Evolutionary conservation across 129 eudicot genomes (phyloP).

Genomic region (Pseudognaphalium luteoalbum): DNA sequence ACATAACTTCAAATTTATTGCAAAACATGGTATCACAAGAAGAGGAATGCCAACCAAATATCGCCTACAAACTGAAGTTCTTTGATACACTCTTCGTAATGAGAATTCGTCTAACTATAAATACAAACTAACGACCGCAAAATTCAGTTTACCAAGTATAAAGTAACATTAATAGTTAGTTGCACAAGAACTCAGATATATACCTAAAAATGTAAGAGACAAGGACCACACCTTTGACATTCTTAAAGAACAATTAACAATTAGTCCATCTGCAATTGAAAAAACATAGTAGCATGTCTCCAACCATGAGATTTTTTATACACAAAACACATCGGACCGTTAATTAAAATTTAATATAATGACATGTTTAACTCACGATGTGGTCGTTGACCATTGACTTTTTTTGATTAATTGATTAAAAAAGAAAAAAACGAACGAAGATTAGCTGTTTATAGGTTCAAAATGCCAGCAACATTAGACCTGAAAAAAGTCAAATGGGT

Average conservation of each 20-base stretch:
- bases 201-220: background rate
- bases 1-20: background rate
- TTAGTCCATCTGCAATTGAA: background rate
- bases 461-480: conserved; percentile 36
- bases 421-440: conserved; percentile 18
- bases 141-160: background rate
- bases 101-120: too few species aligned
- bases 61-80: too few species aligned
- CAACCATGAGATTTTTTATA: background rate
- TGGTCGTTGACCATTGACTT: conserved; percentile 26
- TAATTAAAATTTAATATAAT: too few species aligned
- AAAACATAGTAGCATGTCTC: background rate
- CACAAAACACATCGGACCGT: background rate
- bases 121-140: too few species aligned
- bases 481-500: conserved; percentile 31
- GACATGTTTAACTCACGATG: background rate
- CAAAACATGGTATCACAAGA: background rate
- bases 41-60: background rate
- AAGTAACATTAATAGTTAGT: background rate
- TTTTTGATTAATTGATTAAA: conserved; percentile 4
- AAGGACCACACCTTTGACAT: background rate
- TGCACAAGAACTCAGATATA: background rate
- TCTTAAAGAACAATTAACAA: background rate
- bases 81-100: too few species aligned
- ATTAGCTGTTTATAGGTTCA: conserved; percentile 31